Percentiles rank a stretch among this genome's conserved stretches.
Conservation (phyloP, 208 protist genomes). For the Acanthamoeba sp. region DNA sequence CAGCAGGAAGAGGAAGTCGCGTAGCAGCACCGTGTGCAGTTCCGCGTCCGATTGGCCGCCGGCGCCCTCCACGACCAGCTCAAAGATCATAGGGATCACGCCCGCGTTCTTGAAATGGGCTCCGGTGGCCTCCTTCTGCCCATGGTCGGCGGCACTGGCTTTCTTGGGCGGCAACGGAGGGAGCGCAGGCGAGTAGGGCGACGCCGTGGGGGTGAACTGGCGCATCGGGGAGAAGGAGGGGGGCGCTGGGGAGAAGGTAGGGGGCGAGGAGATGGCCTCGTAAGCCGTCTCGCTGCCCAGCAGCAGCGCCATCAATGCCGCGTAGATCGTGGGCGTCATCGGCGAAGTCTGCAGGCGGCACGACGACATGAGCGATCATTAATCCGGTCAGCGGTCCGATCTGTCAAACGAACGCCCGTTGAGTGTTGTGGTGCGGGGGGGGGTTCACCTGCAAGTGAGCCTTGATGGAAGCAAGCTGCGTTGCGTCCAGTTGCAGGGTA, state of each 20-base stretch:
- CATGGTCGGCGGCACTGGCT: neutral
- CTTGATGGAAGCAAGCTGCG: constrained; percentile 51
- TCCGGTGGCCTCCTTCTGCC: too few species aligned
- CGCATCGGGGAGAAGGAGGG: neutral
- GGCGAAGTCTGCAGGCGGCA: neutral
- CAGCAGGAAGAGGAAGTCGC: constrained; percentile 62
- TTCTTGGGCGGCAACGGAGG: constrained; percentile 19
- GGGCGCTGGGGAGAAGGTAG: neutral
- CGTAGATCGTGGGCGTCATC: constrained; percentile 48
- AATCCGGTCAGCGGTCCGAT: too few species aligned
- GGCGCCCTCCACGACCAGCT: constrained; percentile 67
- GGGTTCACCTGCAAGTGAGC: neutral
- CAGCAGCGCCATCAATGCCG: constrained; percentile 32
- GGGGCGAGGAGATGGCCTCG: constrained; percentile 2
- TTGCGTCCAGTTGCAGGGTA: neutral
- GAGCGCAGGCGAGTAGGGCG: constrained; percentile 36
- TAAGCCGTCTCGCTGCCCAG: constrained; percentile 46
- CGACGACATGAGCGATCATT: too few species aligned
- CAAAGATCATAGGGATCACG: constrained; percentile 62
- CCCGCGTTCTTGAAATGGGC: constrained; percentile 45
- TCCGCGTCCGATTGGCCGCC: constrained; percentile 10
- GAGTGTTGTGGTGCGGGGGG: too few species aligned
- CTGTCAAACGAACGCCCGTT: too few species aligned
- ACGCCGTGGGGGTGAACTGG: neutral
- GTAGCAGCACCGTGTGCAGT: constrained; percentile 8